These are phyloP conservation scores for Fusarium concolor DNA, from an alignment of 2,329 filamentous ascomycete species.

Conservation along the genomic window DNA sequence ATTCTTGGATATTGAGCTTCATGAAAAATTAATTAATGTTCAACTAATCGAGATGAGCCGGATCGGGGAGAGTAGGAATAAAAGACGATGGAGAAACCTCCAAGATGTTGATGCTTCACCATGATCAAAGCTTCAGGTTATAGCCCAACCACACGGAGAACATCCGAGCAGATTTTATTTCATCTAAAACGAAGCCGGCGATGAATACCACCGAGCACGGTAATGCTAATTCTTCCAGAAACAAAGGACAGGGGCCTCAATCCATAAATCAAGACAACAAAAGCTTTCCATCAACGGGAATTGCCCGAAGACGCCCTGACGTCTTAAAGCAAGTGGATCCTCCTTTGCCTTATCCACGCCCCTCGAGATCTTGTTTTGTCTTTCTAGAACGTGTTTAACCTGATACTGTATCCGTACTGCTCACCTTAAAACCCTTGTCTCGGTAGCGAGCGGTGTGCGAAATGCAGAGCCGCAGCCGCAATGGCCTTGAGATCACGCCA, in stretches of 20 bases:
- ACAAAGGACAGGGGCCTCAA: neutral
- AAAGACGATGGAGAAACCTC: neutral
- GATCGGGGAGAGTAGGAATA: constrained; percentile 2
- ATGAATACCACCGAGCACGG: neutral
- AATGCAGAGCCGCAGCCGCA: constrained; percentile 26
- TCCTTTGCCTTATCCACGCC: constrained; percentile 3
- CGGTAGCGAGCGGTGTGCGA: constrained; percentile 34
- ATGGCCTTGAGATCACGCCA: constrained; percentile 32
- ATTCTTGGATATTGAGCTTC: neutral
- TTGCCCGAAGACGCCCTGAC: constrained; percentile 37
- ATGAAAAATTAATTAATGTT: neutral
- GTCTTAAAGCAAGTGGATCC: constrained; percentile 23
- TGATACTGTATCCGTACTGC: neutral
- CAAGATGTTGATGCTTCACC: neutral
- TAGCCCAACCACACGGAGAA: constrained; percentile 25
- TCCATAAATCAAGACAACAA: neutral
- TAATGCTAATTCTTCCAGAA: neutral
- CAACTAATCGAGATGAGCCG: neutral
- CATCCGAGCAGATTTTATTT: constrained; percentile 21
- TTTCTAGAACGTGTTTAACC: constrained; percentile 20
- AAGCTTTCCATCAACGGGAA: constrained; percentile 30
- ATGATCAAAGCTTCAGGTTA: neutral
- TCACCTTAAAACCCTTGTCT: constrained; percentile 30
- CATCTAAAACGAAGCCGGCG: constrained; percentile 1
- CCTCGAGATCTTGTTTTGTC: constrained; percentile 3